Conservation (phyloP, 257 asterid genomes). For the Fraxinus anomala region DNA sequence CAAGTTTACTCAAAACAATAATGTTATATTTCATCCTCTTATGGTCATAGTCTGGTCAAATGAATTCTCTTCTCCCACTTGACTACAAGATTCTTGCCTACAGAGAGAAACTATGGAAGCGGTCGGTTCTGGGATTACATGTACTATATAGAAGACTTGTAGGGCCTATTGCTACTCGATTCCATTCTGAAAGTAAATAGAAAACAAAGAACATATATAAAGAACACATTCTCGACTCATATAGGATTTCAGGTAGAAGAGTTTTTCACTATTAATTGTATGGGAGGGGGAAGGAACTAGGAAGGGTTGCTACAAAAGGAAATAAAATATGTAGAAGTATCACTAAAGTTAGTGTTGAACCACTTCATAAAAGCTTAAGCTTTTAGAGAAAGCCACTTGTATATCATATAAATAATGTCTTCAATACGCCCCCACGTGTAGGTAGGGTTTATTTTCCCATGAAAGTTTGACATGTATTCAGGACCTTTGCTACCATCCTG, state of each 20-base stretch:
- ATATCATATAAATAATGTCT: too few relatives aligned
- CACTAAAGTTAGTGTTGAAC: not conserved
- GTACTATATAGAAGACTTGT: not conserved
- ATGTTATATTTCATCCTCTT: not conserved
- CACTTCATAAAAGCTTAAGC: too few relatives aligned
- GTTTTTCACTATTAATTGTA: not conserved
- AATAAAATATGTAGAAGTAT: not conserved
- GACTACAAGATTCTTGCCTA: not conserved
- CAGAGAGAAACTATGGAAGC: not conserved
- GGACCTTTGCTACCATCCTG: too few relatives aligned
- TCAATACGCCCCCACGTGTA: too few relatives aligned
- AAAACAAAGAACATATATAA: not conserved
- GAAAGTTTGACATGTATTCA: too few relatives aligned
- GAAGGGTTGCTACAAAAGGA: not conserved
- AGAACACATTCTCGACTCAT: not conserved
- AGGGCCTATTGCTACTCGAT: not conserved
- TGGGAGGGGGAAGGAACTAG: not conserved
- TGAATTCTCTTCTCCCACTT: not conserved
- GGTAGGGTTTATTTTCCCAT: too few relatives aligned
- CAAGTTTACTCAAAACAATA: not conserved
- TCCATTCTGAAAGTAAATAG: not conserved
- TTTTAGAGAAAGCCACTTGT: too few relatives aligned
- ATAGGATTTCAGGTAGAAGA: not conserved
- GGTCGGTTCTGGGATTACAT: not conserved
- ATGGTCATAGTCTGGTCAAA: not conserved